phyloP scores from a whole-genome alignment of 352 stramenopile genomes.

The Phytophthora constricta region DNA sequence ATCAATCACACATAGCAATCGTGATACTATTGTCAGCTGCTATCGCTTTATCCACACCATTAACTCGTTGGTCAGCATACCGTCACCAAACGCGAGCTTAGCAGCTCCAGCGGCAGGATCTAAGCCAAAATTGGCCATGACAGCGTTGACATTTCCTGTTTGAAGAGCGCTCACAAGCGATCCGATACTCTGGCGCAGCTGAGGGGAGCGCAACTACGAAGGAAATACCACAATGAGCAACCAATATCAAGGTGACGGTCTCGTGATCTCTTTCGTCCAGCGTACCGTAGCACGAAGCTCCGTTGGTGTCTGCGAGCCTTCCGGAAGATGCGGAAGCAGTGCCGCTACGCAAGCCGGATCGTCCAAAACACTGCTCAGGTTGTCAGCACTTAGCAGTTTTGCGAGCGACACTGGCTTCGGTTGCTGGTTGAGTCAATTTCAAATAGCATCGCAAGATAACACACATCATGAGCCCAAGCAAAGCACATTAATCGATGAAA shows the following conservation, averaged over 20 bases:
- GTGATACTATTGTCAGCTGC: conserved; percentile 16
- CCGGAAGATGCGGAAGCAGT: conserved; percentile 77
- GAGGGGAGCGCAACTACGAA: conserved; percentile 73
- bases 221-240: neutral
- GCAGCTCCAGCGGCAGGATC: conserved; percentile 74
- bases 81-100: conserved; percentile 86
- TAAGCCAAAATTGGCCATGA: conserved; percentile 92
- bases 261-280: neutral
- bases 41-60: neutral
- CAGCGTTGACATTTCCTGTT: conserved; percentile 90
- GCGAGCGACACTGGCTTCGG: conserved; percentile 66
- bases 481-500: neutral
- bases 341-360: conserved; percentile 63
- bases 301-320: conserved; percentile 74
- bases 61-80: conserved; percentile 47
- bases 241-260: neutral
- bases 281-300: conserved; percentile 80
- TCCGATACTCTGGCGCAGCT: conserved; percentile 90
- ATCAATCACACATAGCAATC: neutral
- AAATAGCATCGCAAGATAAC: conserved; percentile 4
- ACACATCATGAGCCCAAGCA: neutral
- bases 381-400: conserved; percentile 69
- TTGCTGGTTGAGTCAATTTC: conserved; percentile 38
- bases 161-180: conserved; percentile 86
- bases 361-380: conserved; percentile 62